These are phyloP conservation scores for Lasiosphaeris hirsuta DNA, from an alignment of 495 filamentous ascomycete species.

Conservation along the genomic window DNA sequence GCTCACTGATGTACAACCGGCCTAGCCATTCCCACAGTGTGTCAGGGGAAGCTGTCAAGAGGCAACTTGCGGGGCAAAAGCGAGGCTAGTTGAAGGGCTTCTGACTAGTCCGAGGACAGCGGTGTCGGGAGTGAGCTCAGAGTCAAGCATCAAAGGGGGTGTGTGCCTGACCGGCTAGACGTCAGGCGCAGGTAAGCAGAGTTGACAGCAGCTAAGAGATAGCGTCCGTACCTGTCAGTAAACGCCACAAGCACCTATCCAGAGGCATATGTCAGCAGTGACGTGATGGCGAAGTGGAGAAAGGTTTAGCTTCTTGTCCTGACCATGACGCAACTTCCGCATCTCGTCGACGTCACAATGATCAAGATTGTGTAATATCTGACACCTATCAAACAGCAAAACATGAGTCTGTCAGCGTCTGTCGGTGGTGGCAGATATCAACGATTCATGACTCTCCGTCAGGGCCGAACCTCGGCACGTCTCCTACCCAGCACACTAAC, in stretches of 20 bases:
- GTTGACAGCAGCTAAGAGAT: background rate
- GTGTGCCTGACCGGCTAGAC: no score
- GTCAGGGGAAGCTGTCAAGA: no score
- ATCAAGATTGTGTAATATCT: background rate
- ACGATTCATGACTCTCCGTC: background rate
- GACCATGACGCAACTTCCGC: background rate
- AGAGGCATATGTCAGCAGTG: background rate
- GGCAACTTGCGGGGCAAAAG: no score
- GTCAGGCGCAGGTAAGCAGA: no score
- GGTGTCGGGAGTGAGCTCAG: no score
- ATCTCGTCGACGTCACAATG: background rate
- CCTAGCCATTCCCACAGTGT: no score
- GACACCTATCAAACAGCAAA: no score
- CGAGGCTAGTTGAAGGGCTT: no score
- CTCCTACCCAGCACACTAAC: background rate
- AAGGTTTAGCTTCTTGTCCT: background rate
- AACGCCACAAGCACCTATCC: background rate
- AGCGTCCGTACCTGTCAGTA: background rate
- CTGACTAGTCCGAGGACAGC: no score
- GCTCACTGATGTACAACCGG: no score
- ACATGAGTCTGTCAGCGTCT: background rate
- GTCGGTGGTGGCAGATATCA: background rate
- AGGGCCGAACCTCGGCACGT: background rate
- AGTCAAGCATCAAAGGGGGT: no score
- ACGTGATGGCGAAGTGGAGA: conserved; percentile 1